These are phyloP conservation scores for Prunus fruticosa DNA, from an alignment of 306 rosid genomes.

Conservation along the genomic window DNA sequence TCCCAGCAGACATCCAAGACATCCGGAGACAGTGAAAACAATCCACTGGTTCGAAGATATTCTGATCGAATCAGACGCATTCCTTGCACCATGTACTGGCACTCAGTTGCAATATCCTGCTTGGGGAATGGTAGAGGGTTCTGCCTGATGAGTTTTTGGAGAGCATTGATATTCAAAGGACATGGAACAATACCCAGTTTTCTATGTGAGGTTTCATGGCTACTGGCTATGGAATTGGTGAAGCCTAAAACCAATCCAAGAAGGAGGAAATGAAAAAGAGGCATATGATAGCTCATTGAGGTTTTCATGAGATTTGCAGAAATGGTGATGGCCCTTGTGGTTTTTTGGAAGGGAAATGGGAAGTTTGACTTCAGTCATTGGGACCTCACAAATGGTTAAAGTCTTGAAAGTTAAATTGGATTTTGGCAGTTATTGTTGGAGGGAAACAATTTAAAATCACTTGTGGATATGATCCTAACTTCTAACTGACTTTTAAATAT, in stretches of 20 bases:
- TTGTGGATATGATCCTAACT: background rate
- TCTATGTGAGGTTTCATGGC: background rate
- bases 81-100: conserved; percentile 17
- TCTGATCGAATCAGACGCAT: conserved; percentile 22
- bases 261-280: conserved; percentile 1
- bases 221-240: background rate
- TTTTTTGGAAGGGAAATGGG: background rate
- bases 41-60: conserved; percentile 11
- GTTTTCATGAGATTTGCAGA: background rate
- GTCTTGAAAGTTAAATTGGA: background rate
- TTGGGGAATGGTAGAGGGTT: background rate
- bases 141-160: conserved; percentile 4
- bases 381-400: background rate
- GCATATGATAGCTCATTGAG: background rate
- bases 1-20: conserved; percentile 21
- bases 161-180: conserved; percentile 3
- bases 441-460: background rate
- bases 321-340: too few relatives aligned
- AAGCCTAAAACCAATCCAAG: conserved; percentile 6
- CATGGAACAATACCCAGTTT: background rate
- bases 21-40: conserved; percentile 10
- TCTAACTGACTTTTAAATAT: background rate
- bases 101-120: conserved; percentile 2
- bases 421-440: background rate
- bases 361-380: background rate